phyloP scores from a whole-genome alignment of 2,329 filamentous ascomycete genomes.

The Dothideomycetidae sp. region DNA sequence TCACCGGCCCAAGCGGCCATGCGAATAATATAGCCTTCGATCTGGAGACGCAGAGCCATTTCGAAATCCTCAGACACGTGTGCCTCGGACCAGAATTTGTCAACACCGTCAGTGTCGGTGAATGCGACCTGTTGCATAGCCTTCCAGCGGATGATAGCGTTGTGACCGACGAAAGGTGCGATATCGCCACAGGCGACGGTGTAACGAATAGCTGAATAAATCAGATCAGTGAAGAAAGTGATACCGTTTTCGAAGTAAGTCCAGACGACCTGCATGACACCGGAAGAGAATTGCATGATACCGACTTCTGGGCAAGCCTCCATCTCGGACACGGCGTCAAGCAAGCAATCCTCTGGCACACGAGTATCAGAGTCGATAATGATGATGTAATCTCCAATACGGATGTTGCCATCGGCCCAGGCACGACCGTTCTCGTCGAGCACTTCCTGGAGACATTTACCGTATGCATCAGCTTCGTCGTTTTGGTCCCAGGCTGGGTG shows the following conservation, averaged over 20 bases:
- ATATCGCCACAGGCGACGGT: constrained; percentile 58
- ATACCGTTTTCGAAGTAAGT: constrained; percentile 64
- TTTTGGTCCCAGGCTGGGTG: constrained; percentile 23
- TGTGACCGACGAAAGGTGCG: constrained; percentile 64
- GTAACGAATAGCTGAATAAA: constrained; percentile 60
- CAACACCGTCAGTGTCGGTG: constrained; percentile 42
- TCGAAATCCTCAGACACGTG: constrained; percentile 71
- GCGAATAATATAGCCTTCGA: constrained; percentile 53
- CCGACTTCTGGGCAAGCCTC: constrained; percentile 53
- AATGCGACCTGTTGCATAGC: constrained; percentile 46
- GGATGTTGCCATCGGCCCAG: constrained; percentile 47
- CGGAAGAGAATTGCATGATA: constrained; percentile 58
- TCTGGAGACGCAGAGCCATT: constrained; percentile 57
- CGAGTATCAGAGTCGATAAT: constrained; percentile 57
- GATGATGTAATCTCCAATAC: constrained; percentile 49
- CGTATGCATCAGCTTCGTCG: constrained; percentile 34
- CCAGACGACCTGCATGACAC: constrained; percentile 61
- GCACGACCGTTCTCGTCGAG: constrained; percentile 40
- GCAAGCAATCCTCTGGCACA: constrained; percentile 51
- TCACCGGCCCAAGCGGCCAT: constrained; percentile 54
- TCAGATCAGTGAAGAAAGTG: constrained; percentile 65
- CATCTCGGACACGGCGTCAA: constrained; percentile 60
- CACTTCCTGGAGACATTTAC: constrained; percentile 35
- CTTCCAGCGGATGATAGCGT: constrained; percentile 58
- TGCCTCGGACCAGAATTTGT: constrained; percentile 60